Percentiles rank a stretch among this genome's conserved stretches.
These are phyloP conservation scores for Fusarium sp. DNA, from an alignment of 2,329 filamentous ascomycete genomes.

Conservation along the genomic window DNA sequence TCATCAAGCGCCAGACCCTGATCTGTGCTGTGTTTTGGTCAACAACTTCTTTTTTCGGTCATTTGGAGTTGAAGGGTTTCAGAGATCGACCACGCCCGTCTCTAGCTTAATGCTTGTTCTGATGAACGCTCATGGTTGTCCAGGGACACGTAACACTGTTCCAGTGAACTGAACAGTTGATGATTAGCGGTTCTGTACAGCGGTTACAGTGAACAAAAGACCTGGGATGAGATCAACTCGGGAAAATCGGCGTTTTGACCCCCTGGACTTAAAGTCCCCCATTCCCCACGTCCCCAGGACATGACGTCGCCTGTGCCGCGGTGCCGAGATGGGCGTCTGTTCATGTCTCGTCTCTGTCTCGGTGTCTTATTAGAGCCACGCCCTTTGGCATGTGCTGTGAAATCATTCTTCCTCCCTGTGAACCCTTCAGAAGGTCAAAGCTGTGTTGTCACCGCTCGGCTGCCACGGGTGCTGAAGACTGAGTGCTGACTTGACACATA, in stretches of 20 bases:
- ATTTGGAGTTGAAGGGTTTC: conserved; percentile 23
- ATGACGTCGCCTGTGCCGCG: conserved; percentile 46
- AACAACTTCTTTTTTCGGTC: conserved; percentile 6
- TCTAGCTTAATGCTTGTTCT: conserved; percentile 12
- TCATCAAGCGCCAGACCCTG: conserved; percentile 18
- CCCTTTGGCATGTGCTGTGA: not conserved
- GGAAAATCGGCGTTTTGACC: conserved; percentile 42
- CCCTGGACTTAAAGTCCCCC: conserved; percentile 18
- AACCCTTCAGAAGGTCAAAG: no score
- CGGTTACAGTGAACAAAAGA: conserved; percentile 1
- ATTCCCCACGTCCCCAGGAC: conserved; percentile 39
- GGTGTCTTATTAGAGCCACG: conserved; percentile 28
- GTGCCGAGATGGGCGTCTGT: conserved; percentile 37
- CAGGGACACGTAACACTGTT: conserved; percentile 18
- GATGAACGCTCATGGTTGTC: not conserved
- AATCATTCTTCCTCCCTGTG: not conserved
- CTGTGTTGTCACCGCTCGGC: conserved; percentile 26
- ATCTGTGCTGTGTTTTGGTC: conserved; percentile 24
- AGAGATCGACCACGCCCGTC: conserved; percentile 20
- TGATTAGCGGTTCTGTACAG: not conserved
- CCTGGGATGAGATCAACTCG: conserved; percentile 32
- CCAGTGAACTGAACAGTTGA: no score
- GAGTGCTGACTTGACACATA: conserved; percentile 18
- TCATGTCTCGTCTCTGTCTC: conserved; percentile 25
- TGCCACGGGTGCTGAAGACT: conserved; percentile 7